Evolutionary conservation across 2,329 filamentous ascomycete species (phyloP), one percentile per base, ranked within the genome.

Genomic region (Colletotrichum sp.): DNA sequence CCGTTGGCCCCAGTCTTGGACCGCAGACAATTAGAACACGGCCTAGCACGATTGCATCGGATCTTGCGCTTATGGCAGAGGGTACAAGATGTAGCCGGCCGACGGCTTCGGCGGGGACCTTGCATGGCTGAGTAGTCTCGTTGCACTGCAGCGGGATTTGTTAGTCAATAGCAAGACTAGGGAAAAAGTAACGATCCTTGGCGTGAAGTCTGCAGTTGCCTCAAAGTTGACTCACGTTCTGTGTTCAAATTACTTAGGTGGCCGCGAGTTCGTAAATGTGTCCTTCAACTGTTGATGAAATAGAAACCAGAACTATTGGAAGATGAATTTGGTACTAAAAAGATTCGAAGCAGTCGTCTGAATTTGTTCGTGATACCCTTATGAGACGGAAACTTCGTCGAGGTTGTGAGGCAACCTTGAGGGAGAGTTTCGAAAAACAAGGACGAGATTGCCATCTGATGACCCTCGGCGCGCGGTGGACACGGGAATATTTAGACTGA

Each of bases 21-120:
- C 9, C 83, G 82, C 6, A 84, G 71, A 66, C 87, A 88, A 73
- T 87, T 87, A 73, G 80, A 82, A 73, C 87, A 88, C 0, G 87
- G 87, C 5, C 77, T 78, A 28, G 84, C 81, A 36, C 84, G 81
- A 70, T 88, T 83, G 70, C 87, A 88, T n/a, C 83, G 81, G 18
- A 87, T 83, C 76, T 88, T 88, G 66, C 87, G 85, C n/a, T 80
- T 82, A 12, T 86, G 81, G 72, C 87, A 55, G 24, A 28, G 65
- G 61, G 30, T 15, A 34, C n/a, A 34, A 18, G 61, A 34, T 28
- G 18, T 65, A n/a, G 61, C 61, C 32, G 61, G 36, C 61, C 36
- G 32, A 24, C 61, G 61, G 36, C 30, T 65, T 38, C 30, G 61
- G 61, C 30, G n/a, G 16, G 36, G 24, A 38, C 28, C 61, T 62